Evolutionary conservation across 805 yeast genomes (phyloP), one percentile per base, ranked within the genome.

Genomic region (Pichia deserticola): DNA sequence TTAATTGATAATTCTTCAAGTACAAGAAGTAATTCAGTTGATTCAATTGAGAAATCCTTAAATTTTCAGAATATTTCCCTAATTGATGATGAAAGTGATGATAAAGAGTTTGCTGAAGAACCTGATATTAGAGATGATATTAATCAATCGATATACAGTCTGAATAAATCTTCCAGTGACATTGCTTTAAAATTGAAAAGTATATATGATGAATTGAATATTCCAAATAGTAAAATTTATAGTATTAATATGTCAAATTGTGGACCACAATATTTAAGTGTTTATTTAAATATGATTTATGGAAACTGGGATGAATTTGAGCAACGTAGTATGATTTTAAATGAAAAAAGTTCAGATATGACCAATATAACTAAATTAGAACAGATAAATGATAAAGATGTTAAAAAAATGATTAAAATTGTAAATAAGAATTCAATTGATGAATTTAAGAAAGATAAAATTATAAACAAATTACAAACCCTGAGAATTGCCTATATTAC

Each of bases 231-330:
- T 35, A 27, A 15, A 11, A 5, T 27, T 13, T 39, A 48, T 10
- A 48, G 39, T 3, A 27, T 39, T 6, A 43, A 39, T 25, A n/a
- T 48, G 36, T 15, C 44, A 4, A 44, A 27, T 13, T n/a, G 40
- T 38, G 51, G 51, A 8, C 48, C 51, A 10, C 34, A 35, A 3
- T 49, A 51, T 29, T 28, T 45, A 20, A 40, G 45, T 25, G 35
- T 45, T 5, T 40, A 52, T 40, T 36, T 52, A 34, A 37, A 42
- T 34, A 34, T 36, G 9, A 42, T 47, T 36, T 49, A 45, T 42
- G 54, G 54, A 5, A 44, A 28, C 15, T 36, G 39, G 37, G 50
- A 51, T n/a, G 49, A 51, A 15, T 42, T 44, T 42, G 46, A 40
- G 33, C 6, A 25, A 11, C 10, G 30, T 5, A 13, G 35, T 13